Evolutionary conservation across 805 yeast species (phyloP), one percentile per base, ranked within the genome.

Genomic region (Millerozyma miso): DNA sequence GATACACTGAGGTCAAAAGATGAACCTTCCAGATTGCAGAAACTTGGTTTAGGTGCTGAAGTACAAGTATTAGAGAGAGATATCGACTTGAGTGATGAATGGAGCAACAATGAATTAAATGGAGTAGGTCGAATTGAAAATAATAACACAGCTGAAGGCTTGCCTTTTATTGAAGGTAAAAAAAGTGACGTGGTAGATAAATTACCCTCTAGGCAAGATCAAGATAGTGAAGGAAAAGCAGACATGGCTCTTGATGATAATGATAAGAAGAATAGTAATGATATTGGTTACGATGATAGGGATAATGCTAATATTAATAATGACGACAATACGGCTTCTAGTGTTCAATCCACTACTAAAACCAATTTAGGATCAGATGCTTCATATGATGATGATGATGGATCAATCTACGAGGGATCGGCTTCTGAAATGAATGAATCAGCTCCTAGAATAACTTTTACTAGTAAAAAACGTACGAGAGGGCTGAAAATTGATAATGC

Each of bases 41-140:
- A 23, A 23, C 10, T 10, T 10, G 10, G 10, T 7, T 6, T 10
- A 23, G 10, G 10, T 23, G 10, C 29, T 23, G 29, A 23, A 23
- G 10, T 23, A 10, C 5, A 16, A 12, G 18, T 33, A 16, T 13
- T 17, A 32, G 36, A 6, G 32, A 26, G 19, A 16, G 40, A 37
- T 31, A 38, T 38, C 32, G 46, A 31, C 15, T 34, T 29, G 20
- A 37, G 32, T 14, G 37, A 14, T 16, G 42, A 20, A 26, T 16
- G 19, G 19, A 10, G 19, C 19, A n/a, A 15, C 2, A n/a, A n/a
- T 14, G 15, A 33, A 12, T 6, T 4, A 6, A 33, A 1, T 3
- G 16, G 3, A 31, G 20, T 17, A 5, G 17, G 8, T 16, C 3
- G 16, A 33, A 35, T 29, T 18, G 26, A 26, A 29, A 31, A 4